A percentile compares a stretch with the other conserved stretches of the same genome.
phyloP scores from a whole-genome alignment of 1,284 basidiomycete species.

The Papiliotrema flavescens region DNA sequence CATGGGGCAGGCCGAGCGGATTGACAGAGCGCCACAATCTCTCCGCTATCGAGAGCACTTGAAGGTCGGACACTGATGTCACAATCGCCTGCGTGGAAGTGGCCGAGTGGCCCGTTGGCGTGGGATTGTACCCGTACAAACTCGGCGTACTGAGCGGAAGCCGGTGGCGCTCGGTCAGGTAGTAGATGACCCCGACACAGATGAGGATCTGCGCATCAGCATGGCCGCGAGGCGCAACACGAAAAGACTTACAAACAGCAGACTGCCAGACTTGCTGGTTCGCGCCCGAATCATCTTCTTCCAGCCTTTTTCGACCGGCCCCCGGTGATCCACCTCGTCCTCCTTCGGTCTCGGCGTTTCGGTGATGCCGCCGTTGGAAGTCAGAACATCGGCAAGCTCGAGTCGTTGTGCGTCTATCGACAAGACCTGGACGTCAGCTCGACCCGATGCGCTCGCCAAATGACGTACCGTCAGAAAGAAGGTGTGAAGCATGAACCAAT shows the following conservation, averaged over 20 bases:
- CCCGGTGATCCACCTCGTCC: constrained; percentile 3
- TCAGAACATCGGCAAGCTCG: constrained; percentile 50
- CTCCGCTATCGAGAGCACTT: constrained; percentile 33
- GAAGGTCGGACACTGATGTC: constrained; percentile 15
- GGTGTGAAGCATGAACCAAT: constrained; percentile 70
- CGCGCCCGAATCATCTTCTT: constrained; percentile 61
- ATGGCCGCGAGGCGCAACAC: background rate
- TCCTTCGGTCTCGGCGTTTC: constrained; percentile 11
- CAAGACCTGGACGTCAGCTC: constrained; percentile 41
- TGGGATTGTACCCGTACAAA: constrained; percentile 42
- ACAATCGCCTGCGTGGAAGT: constrained; percentile 11
- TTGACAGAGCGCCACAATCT: constrained; percentile 76
- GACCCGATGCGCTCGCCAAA: no score
- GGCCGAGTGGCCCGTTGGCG: constrained; percentile 15
- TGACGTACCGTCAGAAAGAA: constrained; percentile 54
- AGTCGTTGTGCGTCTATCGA: constrained; percentile 56
- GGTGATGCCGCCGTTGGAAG: constrained; percentile 4
- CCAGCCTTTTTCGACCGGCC: constrained; percentile 14
- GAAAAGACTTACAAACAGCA: constrained; percentile 61
- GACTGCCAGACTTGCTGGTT: constrained; percentile 72
- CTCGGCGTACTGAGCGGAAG: constrained; percentile 23
- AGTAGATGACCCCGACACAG: constrained; percentile 45
- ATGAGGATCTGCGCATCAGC: constrained; percentile 30
- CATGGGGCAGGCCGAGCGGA: constrained; percentile 61
- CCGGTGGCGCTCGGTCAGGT: constrained; percentile 37